phyloP scores from a whole-genome alignment of 1,284 basidiomycete species.

The Pseudozyma sp. region DNA sequence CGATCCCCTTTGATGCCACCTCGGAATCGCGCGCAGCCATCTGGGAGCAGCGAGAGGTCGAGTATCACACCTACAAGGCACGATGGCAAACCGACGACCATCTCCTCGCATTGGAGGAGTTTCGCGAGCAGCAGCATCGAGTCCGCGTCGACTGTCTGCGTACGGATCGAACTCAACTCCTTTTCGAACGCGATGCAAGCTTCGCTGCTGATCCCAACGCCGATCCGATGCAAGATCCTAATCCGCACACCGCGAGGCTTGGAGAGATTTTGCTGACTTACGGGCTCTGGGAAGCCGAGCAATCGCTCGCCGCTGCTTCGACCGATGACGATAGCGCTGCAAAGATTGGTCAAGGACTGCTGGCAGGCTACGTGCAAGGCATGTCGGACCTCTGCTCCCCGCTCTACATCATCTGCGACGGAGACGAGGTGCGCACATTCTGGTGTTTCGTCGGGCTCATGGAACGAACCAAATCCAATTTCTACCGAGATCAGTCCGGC shows the following conservation, averaged over 20 bases:
- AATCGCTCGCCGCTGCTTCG: slow-evolving; percentile 1
- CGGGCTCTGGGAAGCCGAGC: slow-evolving; percentile 56
- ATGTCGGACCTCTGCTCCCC: slow-evolving; percentile 98
- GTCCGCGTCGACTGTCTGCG: slow-evolving; percentile 95
- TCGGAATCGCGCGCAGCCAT: slow-evolving; percentile 45
- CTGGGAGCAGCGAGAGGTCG: slow-evolving; percentile 32
- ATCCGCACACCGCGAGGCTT: slow-evolving; percentile 84
- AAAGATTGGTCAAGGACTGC: slow-evolving; percentile 3
- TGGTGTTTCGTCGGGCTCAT: slow-evolving; percentile 96
- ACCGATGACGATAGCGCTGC: neutral
- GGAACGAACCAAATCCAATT: slow-evolving; percentile 95
- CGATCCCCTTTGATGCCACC: slow-evolving; percentile 79
- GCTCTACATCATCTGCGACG: slow-evolving; percentile 88
- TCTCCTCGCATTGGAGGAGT: slow-evolving; percentile 22
- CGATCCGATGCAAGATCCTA: slow-evolving; percentile 72
- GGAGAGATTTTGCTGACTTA: slow-evolving; percentile 89
- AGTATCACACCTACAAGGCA: slow-evolving; percentile 46
- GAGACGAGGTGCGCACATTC: slow-evolving; percentile 88
- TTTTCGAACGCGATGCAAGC: slow-evolving; percentile 73
- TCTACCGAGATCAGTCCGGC: slow-evolving; percentile 93
- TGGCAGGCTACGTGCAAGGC: slow-evolving; percentile 81
- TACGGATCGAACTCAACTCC: slow-evolving; percentile 90
- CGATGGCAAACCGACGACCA: slow-evolving; percentile 47
- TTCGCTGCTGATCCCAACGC: slow-evolving; percentile 54
- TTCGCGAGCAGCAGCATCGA: slow-evolving; percentile 78